Evolutionary conservation across 192 early-diverging fungal species (phyloP).

Genomic region (Gaertneriomyces sp.): DNA sequence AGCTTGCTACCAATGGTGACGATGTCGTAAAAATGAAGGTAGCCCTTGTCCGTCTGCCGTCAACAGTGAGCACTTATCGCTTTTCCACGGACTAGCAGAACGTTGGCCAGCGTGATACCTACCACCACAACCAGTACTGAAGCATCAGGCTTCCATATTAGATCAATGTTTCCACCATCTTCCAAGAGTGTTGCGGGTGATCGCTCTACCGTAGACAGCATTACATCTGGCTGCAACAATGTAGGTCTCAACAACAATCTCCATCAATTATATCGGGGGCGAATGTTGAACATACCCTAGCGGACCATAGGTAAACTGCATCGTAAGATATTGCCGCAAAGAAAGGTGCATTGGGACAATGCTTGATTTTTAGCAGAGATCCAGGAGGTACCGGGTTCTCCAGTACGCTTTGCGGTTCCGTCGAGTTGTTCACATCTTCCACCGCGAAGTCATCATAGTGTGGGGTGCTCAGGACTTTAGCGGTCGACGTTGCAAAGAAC

Average conservation of each 20-base stretch:
- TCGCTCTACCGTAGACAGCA: constrained; percentile 62
- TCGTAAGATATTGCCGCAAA: constrained; percentile 61
- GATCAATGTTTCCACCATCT: constrained; percentile 67
- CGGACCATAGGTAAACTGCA: constrained; percentile 63
- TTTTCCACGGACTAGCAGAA: too few relatives aligned
- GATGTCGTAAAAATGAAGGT: constrained; percentile 68
- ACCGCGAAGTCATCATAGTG: too few relatives aligned
- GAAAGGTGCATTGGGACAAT: constrained; percentile 9
- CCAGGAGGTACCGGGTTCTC: too few relatives aligned
- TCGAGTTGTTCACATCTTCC: too few relatives aligned
- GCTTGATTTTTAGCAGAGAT: constrained; percentile 1
- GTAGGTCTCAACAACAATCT: background rate
- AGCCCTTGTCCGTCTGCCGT: constrained; percentile 58
- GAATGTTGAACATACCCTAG: constrained; percentile 47
- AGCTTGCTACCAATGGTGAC: constrained; percentile 32
- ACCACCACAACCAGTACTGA: constrained; percentile 64
- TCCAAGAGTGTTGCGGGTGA: constrained; percentile 61
- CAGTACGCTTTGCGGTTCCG: too few relatives aligned
- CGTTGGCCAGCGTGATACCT: constrained; percentile 5
- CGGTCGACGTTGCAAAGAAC: constrained; percentile 4
- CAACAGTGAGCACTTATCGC: too few relatives aligned
- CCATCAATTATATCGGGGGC: background rate
- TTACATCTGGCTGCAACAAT: constrained; percentile 54
- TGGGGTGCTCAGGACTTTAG: constrained; percentile 4
- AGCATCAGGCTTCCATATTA: constrained; percentile 74